Evolutionary conservation across 345 rosid species (phyloP).

Genomic region (Aquilaria sinensis): DNA sequence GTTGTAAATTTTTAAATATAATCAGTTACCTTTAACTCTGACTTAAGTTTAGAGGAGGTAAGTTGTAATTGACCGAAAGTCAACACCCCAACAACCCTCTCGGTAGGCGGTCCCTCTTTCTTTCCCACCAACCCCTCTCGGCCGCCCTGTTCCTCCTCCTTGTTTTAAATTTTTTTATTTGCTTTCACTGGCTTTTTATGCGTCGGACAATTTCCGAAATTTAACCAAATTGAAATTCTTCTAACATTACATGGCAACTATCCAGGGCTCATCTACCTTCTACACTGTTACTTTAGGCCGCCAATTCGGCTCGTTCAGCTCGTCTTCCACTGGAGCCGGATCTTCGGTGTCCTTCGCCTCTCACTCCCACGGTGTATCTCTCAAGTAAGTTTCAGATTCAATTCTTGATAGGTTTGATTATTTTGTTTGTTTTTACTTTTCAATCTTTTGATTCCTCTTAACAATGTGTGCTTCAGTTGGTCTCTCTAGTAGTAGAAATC

Average conservation of each 20-base stretch:
- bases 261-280: constrained; percentile 11
- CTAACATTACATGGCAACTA: constrained; percentile 24
- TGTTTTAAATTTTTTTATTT: background rate
- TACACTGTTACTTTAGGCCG: constrained; percentile 7
- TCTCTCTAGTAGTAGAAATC: no score
- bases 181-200: constrained; percentile 17
- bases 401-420: background rate
- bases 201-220: constrained; percentile 8
- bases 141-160: background rate
- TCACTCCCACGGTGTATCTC: constrained; percentile 11
- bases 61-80: no score
- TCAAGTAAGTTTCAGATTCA: constrained; percentile 25
- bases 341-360: constrained; percentile 31
- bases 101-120: no score
- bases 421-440: no score
- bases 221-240: constrained; percentile 1
- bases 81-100: background rate
- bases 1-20: no score
- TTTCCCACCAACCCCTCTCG: constrained; percentile 6
- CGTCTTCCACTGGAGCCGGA: constrained; percentile 11
- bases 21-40: no score
- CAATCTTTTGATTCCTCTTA: no score
- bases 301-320: constrained; percentile 6
- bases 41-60: no score
- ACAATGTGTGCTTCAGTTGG: no score